Evolutionary conservation across 2,329 filamentous ascomycete species (phyloP), one percentile per base, ranked within the genome.

Genomic region (Ophiocordyceps camponoti-saundersi): DNA sequence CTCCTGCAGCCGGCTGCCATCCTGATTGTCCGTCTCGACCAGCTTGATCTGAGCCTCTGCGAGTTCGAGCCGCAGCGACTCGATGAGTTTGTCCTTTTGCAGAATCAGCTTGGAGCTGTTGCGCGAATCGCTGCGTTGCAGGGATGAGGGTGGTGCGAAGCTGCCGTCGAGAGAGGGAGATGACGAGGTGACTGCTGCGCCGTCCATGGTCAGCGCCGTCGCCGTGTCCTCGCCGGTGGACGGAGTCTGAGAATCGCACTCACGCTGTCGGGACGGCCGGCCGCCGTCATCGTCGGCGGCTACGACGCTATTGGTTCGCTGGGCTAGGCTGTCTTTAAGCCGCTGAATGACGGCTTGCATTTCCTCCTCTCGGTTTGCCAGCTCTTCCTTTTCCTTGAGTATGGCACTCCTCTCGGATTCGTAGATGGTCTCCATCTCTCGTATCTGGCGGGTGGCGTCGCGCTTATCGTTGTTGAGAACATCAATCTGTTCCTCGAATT

Each of bases 21-120:
- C 90, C 63, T 85, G 80, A 61, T 95, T 95, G 65, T 96, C 89
- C 47, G 92, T 80, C 63, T 96, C 90, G 26, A 95, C 83, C 23
- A 95, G 72, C 64, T 95, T 95, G 66, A 95, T 93, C 63, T 96
- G 89, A 21, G 86, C 82, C 63, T 96, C 92, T 42, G 92, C 90
- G 44, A 98, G 75, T 62, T 98, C 92, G 23, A 96, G 75, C 48
- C 90, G 79, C 51, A 98, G 71, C 12, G 84, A 87, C 62, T 96
- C 90, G 55, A 98, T 96, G 49, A 95, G 71, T 66, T 93, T 92
- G 65, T 98, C 92, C 63, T 96, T 98, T 62, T 96, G 89, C 55
- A 93, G 73, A 45, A 96, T 75, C 46, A 95, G 72, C 63, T 90
- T 93, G 15, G 88, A 93, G 64, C 84, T 90, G 61, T 85, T 93